Base-by-base conservation (phyloP, 345 rosid species). In the Euphorbia peplus region DNA sequence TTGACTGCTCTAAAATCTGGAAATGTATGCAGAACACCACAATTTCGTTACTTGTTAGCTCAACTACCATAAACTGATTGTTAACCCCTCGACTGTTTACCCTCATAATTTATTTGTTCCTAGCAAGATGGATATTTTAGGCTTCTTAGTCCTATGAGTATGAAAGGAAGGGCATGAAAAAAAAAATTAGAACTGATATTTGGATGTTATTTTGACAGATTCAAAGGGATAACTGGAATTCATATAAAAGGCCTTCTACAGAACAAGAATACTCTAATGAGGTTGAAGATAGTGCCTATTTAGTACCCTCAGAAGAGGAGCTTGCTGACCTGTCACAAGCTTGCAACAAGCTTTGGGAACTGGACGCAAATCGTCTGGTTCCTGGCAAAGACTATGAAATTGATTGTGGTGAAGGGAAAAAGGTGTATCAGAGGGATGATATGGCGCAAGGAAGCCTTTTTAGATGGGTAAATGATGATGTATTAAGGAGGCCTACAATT, bases 381-480 rank as follows among this genome's bases (percentile, higher is more conserved):
- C 98, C 98, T 16, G 90, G 90, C 61, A 88, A 73, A 75, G 95
- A 91, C 73, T 93, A 93, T 54, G 79, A 79, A 76, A 93, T 93
- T 69, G 98, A 93, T 68, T 87, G 92, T 50, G 98, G 96, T 67
- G 98, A 84, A 57, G 98, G 97, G 51, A 93, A 91, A 77, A 91
- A 87, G 79, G 90, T 88, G 42, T 82, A 82, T 72, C 82, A 84
- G 63, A 85, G 72, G 75, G 75, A 82, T 15, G 98, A 93, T 75
- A 82, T 82, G 90, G 98, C 97, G 21, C 79, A 84, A 79, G 96
- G 91, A 76, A 67, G 79, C 60, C 75, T 93, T 3, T 91, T 91
- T 70, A 63, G 81, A 44, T 88, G 88, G 92, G 79, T 93, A 64
- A 81, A 61, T 59, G 95, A 93, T 16, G 90, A 87, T 42, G 76